Base-by-base conservation (phyloP, 2,329 filamentous ascomycete genomes). In the Penicillium rolfsii region DNA sequence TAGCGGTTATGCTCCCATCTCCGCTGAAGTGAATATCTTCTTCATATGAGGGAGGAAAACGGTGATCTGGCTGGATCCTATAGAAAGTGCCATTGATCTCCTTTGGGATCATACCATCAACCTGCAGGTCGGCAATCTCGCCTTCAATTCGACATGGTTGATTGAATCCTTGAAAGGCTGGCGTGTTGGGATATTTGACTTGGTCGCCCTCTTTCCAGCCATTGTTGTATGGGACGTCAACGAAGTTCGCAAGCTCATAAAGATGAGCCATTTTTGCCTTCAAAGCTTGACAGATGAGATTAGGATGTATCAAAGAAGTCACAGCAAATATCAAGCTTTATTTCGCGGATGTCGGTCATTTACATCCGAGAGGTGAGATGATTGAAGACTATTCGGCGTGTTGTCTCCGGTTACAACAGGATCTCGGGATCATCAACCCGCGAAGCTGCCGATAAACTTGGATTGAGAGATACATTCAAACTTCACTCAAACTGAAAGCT, bases 11-110 rank as follows among this genome's bases (percentile, higher is more conserved):
- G 19, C 73, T 77, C 0, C 79, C 79, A 56, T 81, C 79, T 38
- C 79, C 79, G 56, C 80, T 79, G 70, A 81, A 78, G 78, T 35
- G 33, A 22, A 36, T 52, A 36, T 52, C 48, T 35, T 52, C 48
- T 36, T 52, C 48, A 12, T 12, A 52, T 9, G 24, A 0, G 11
- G 48, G 48, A 35, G 48, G 28, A 5, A 19, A 36, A 4, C 28
- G 12, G 66, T 81, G 79, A 56, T 80, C 78, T 7, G 78, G 78
- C 56, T 79, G 77, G 30, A 80, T 69, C 5, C 79, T 76, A 64
- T 77, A 81, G 63, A 80, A 80, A 4, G 79, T 80, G 0, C 79
- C 79, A 46, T 79, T 75, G 45, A 80, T 79, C 24, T 80, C 77
- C 55, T 68, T 67, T 2, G 78, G 79, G 11, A 48, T 48, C 5